phyloP scores from a whole-genome alignment of 345 rosid species.

The Carallia brachiata region DNA sequence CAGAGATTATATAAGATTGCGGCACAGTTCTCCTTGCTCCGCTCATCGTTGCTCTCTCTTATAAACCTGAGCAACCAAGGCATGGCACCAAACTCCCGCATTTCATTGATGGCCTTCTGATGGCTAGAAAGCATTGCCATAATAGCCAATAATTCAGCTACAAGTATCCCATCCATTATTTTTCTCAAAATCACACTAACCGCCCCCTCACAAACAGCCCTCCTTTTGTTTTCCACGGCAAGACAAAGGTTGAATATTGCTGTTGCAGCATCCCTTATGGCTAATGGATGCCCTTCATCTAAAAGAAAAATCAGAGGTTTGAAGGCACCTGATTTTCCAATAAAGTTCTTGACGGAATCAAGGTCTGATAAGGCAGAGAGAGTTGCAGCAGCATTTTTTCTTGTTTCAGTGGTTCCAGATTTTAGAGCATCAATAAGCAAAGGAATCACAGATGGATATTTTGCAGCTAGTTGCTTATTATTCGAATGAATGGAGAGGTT shows the following conservation, averaged over 20 bases:
- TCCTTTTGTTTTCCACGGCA: slow-evolving; percentile 30
- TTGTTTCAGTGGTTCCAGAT: slow-evolving; percentile 41
- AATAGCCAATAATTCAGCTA: slow-evolving; percentile 45
- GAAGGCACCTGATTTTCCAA: slow-evolving; percentile 53
- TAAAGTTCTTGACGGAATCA: slow-evolving; percentile 32
- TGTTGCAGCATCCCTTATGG: slow-evolving; percentile 41
- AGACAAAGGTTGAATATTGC: slow-evolving; percentile 46
- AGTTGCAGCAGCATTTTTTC: slow-evolving; percentile 56
- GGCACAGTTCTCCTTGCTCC: slow-evolving; percentile 48
- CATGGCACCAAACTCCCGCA: slow-evolving; percentile 41
- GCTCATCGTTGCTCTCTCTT: slow-evolving; percentile 31
- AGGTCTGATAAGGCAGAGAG: slow-evolving; percentile 39
- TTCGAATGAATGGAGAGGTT: slow-evolving; percentile 44
- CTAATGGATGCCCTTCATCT: slow-evolving; percentile 39
- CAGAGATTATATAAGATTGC: slow-evolving; percentile 43
- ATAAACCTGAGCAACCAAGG: slow-evolving; percentile 41
- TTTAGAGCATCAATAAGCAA: slow-evolving; percentile 40
- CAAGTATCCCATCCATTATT: slow-evolving; percentile 34
- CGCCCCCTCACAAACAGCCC: slow-evolving; percentile 41
- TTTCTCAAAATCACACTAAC: slow-evolving; percentile 36
- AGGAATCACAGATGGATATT: slow-evolving; percentile 39
- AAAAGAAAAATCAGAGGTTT: slow-evolving; percentile 45
- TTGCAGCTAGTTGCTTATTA: slow-evolving; percentile 38
- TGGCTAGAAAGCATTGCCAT: slow-evolving; percentile 44
- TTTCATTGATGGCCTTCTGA: slow-evolving; percentile 35